These are phyloP conservation scores for Sicyos baderoa DNA, from an alignment of 306 rosid genomes.

Conservation along the genomic window DNA sequence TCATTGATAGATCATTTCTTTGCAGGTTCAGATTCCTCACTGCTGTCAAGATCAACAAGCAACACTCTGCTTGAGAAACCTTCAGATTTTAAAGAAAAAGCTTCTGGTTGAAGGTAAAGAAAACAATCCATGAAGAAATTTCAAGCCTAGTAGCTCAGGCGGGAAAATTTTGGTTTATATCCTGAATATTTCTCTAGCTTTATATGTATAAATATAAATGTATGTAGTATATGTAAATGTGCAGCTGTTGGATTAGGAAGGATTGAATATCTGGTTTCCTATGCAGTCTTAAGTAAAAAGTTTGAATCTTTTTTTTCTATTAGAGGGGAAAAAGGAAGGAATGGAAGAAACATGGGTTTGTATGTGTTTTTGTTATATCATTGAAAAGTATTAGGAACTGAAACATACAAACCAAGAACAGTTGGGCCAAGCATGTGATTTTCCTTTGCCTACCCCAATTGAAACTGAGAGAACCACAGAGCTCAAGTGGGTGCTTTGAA, in stretches of 20 bases:
- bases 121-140: neutral
- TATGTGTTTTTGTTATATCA: slow-evolving; percentile 15
- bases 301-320: neutral
- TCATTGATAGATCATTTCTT: neutral
- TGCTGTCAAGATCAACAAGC: slow-evolving; percentile 48
- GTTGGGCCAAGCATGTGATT: slow-evolving; percentile 7
- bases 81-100: slow-evolving; percentile 30
- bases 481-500: slow-evolving; percentile 8
- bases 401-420: slow-evolving; percentile 8
- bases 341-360: slow-evolving; percentile 7
- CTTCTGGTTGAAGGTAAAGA: slow-evolving; percentile 27
- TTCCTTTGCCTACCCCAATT: slow-evolving; percentile 2
- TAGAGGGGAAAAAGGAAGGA: neutral
- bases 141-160: neutral
- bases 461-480: neutral
- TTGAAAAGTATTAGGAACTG: slow-evolving; percentile 2
- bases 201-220: neutral
- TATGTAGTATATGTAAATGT: slow-evolving; percentile 16
- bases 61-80: slow-evolving; percentile 43
- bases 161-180: slow-evolving; percentile 14
- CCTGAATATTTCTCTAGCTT: slow-evolving; percentile 7
- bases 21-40: slow-evolving; percentile 49
- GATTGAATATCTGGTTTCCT: slow-evolving; percentile 6
- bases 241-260: slow-evolving; percentile 9
- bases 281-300: slow-evolving; percentile 2